phyloP scores from a whole-genome alignment of 441 rosid species.

The Rhodomyrtus psidioides region DNA sequence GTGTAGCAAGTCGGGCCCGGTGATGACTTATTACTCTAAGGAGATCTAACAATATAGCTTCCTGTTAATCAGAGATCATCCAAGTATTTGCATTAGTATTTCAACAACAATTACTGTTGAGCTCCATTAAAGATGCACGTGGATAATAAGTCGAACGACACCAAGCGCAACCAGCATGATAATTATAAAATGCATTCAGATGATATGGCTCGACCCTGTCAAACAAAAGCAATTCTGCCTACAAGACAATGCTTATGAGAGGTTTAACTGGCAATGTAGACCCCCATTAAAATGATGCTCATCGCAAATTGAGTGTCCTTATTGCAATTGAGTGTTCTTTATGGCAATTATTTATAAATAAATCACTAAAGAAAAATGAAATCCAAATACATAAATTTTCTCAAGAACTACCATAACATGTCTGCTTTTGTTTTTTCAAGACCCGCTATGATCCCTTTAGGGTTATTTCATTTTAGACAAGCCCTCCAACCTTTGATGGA shows the following conservation, averaged over 20 bases:
- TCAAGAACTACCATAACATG: neutral
- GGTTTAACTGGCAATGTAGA: neutral
- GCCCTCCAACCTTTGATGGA: neutral
- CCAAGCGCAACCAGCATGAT: neutral
- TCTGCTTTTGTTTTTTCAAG: neutral
- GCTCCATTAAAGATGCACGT: neutral
- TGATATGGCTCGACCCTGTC: neutral
- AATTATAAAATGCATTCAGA: neutral
- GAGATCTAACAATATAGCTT: slow-evolving; percentile 77
- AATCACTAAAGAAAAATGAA: neutral
- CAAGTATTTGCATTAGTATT: neutral
- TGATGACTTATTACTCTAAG: slow-evolving; percentile 90
- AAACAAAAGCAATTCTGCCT: neutral
- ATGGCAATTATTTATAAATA: neutral
- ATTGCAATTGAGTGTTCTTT: too few species aligned
- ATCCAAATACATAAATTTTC: neutral
- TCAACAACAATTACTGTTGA: slow-evolving; percentile 1
- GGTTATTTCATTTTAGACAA: neutral
- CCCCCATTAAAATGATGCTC: neutral
- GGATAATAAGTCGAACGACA: neutral
- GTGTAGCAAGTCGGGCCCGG: slow-evolving; percentile 83
- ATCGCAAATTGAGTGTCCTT: neutral
- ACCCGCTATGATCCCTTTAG: neutral
- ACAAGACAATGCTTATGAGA: neutral
- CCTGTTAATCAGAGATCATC: slow-evolving; percentile 29